Conservation (phyloP, 305 asterid genomes). For the Fraxinus latifolia region DNA sequence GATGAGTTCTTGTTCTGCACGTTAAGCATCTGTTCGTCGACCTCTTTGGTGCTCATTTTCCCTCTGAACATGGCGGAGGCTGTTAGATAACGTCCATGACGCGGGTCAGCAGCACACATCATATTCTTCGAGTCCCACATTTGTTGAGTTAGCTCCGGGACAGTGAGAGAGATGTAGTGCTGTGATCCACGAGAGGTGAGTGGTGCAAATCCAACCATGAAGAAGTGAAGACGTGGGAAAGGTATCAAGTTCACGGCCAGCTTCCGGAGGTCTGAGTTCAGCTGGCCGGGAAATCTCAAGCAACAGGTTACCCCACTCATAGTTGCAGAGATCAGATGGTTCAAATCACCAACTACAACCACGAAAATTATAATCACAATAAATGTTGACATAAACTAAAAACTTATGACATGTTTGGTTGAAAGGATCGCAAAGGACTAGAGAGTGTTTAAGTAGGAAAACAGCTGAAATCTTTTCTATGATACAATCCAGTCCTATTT, state of each 20-base stretch:
- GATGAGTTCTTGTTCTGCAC: conserved; percentile 90
- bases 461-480: neutral
- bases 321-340: conserved; percentile 82
- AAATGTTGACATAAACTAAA: neutral
- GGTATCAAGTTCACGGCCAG: conserved; percentile 85
- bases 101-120: conserved; percentile 87
- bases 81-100: conserved; percentile 73
- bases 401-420: neutral
- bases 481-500: neutral
- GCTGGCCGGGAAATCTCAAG: conserved; percentile 82
- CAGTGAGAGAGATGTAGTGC: conserved; percentile 78
- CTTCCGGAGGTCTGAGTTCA: conserved; percentile 74
- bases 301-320: conserved; percentile 93
- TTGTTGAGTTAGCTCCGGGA: conserved; percentile 83
- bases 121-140: conserved; percentile 90
- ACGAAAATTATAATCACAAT: neutral
- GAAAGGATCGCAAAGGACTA: neutral
- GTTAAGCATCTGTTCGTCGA: conserved; percentile 81
- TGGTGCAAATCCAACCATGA: conserved; percentile 91
- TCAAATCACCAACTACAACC: conserved; percentile 73
- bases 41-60: conserved; percentile 87
- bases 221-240: conserved; percentile 87
- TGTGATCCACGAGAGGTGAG: conserved; percentile 91
- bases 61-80: conserved; percentile 86
- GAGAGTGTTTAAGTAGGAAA: neutral